Percentiles rank a stretch among this genome's conserved stretches.
phyloP scores from a whole-genome alignment of 2,329 filamentous ascomycete genomes.

The Paecilomyces sp. region DNA sequence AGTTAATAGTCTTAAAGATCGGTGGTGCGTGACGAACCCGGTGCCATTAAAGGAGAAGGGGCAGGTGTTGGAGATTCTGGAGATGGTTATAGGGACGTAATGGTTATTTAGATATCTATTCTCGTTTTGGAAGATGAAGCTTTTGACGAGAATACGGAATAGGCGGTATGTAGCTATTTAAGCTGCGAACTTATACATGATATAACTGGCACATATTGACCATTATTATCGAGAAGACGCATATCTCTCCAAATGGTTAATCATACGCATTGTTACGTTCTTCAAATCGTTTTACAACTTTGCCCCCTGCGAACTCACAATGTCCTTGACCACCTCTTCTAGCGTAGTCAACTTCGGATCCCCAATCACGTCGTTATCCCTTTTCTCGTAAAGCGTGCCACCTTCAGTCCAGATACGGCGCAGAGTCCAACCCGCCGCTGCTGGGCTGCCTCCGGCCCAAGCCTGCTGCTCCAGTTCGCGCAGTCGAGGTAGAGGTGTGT shows the following conservation, averaged over 20 bases:
- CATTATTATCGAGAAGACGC: no score
- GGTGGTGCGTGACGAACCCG: conserved; percentile 46
- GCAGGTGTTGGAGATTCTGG: conserved; percentile 48
- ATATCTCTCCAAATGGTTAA: no score
- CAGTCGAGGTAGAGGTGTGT: conserved; percentile 49
- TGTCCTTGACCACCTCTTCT: conserved; percentile 35
- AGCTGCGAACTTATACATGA: no score
- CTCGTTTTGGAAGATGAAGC: no score
- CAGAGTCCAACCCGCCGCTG: conserved; percentile 53
- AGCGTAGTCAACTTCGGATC: conserved; percentile 49
- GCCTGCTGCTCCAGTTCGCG: conserved; percentile 51
- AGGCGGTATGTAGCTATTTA: no score
- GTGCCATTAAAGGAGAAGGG: conserved; percentile 40
- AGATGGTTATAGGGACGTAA: conserved; percentile 25
- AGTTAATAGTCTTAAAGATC: conserved; percentile 43
- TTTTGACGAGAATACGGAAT: no score
- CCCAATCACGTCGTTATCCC: conserved; percentile 58
- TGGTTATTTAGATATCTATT: no score
- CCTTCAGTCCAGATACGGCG: conserved; percentile 67
- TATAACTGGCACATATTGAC: no score
- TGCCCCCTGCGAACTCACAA: neutral
- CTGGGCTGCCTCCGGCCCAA: conserved; percentile 48
- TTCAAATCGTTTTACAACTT: neutral
- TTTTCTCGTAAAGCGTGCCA: conserved; percentile 61
- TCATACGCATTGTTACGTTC: no score